Evolutionary conservation across 257 asterid species (phyloP).

Genomic region (Fraxinus anomala): DNA sequence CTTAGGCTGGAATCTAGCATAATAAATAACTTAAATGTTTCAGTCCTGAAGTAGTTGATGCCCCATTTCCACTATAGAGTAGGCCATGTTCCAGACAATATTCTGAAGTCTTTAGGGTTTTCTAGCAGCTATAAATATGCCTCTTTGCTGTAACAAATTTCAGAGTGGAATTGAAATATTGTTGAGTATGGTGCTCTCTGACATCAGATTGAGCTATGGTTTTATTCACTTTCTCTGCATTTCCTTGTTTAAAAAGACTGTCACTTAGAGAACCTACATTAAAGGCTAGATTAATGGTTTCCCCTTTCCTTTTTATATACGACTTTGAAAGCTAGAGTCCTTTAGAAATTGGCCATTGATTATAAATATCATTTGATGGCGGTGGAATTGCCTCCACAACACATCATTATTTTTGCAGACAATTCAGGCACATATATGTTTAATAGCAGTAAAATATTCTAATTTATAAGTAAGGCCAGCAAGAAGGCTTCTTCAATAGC

Average conservation of each 20-base stretch:
- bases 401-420: not conserved
- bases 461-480: constrained; percentile 6
- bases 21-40: not conserved
- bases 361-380: not conserved
- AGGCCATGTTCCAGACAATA: not conserved
- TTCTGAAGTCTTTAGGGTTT: not conserved
- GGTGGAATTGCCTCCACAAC: not conserved
- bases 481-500: constrained; percentile 1
- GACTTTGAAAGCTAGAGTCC: not conserved
- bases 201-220: not conserved
- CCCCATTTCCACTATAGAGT: not conserved
- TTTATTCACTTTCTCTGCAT: not conserved
- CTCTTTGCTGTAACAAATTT: not conserved
- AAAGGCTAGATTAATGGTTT: not conserved
- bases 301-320: not conserved
- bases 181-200: not conserved
- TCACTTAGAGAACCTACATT: not conserved
- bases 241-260: not conserved
- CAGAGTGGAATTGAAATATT: not conserved
- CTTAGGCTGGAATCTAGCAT: not conserved
- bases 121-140: not conserved
- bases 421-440: constrained; percentile 9
- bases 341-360: not conserved
- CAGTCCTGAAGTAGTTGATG: not conserved
- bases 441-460: not conserved